Base-by-base conservation (phyloP, 2,329 filamentous ascomycete species). In the Diplodia intermedia region DNA sequence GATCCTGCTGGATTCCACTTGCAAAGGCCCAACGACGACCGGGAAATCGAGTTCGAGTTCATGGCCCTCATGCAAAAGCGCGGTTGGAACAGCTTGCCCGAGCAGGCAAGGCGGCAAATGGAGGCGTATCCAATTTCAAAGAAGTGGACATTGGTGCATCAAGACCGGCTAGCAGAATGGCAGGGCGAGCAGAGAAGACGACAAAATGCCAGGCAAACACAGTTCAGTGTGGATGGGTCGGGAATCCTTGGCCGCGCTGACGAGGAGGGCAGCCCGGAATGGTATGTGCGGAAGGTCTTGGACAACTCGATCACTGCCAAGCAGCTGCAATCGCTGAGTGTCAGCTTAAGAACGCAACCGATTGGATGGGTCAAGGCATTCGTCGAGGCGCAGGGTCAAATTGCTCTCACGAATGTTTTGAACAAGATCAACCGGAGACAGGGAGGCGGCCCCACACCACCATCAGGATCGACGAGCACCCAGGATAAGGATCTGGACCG, bases 281-380 rank as follows among this genome's bases (percentile, higher is more conserved):
- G 94, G 94, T 99, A 97, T 79, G 94, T 99, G 65, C 91, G 93
- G 77, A 94, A 92, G 78, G 92, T 98, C 69, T 93, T 98, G 91
- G 94, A 98, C 79, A 96, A 97, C 79, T 92, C 89, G 70, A 92
- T 98, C 72, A 93, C 94, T 66, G 87, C 90, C 71, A 97, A 98
- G 83, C 92, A 97, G 70, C 85, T 99, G 71, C 92, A 92, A 71
- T 97, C 93, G 82, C 82, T 99, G 76, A 93, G 95, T 76, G 96
- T 99, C 82, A 97, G 94, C 79, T 81, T 99, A 74, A 86, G 95
- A 75, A 98, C 95, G 49, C 95, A 99, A 79, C 95, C 96, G 69
- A 98, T 99, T 74, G 94, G 83, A 74, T 99, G 95, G 95, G 95
- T 99, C 66, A 94, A 92, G 81, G 89, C 91, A 50, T 99, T 98